Percentiles rank a stretch among this genome's conserved stretches.
phyloP scores from a whole-genome alignment of 208 protist species.

The Trypanosoma melophagium region DNA sequence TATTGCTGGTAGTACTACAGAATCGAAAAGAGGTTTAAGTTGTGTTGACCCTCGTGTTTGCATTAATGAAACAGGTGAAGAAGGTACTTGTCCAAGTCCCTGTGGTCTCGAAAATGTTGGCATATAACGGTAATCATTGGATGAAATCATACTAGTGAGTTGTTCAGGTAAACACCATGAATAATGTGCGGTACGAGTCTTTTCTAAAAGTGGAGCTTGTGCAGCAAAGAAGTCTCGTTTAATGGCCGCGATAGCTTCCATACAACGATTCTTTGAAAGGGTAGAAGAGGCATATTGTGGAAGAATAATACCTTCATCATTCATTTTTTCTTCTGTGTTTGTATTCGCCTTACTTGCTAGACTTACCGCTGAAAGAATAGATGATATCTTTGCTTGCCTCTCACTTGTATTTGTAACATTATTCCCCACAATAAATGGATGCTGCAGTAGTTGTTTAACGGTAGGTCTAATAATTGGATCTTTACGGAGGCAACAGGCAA shows the following conservation, averaged over 20 bases:
- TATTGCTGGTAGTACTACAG: constrained; percentile 30
- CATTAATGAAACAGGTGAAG: background rate
- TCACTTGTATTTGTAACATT: constrained; percentile 14
- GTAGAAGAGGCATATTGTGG: constrained; percentile 22
- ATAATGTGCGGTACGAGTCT: constrained; percentile 19
- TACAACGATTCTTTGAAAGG: constrained; percentile 25
- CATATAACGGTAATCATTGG: constrained; percentile 27
- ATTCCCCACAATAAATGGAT: constrained; percentile 22
- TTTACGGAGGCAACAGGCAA: constrained; percentile 36
- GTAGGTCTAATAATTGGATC: constrained; percentile 26
- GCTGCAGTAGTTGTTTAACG: constrained; percentile 26
- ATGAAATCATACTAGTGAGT: constrained; percentile 20
- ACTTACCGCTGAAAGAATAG: constrained; percentile 12
- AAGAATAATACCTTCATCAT: constrained; percentile 25
- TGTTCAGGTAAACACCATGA: constrained; percentile 25
- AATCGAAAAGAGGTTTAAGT: constrained; percentile 28
- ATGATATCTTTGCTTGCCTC: constrained; percentile 12
- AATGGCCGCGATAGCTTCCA: constrained; percentile 32
- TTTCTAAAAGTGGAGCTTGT: constrained; percentile 18
- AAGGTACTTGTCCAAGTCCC: constrained; percentile 15
- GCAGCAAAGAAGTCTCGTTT: constrained; percentile 32
- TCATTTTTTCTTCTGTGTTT: constrained; percentile 13
- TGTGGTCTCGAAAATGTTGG: constrained; percentile 13
- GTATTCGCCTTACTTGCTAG: constrained; percentile 8
- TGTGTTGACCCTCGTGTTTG: background rate